These are phyloP conservation scores for Mariannaea sp. DNA, from an alignment of 2,329 filamentous ascomycete genomes.

Conservation along the genomic window DNA sequence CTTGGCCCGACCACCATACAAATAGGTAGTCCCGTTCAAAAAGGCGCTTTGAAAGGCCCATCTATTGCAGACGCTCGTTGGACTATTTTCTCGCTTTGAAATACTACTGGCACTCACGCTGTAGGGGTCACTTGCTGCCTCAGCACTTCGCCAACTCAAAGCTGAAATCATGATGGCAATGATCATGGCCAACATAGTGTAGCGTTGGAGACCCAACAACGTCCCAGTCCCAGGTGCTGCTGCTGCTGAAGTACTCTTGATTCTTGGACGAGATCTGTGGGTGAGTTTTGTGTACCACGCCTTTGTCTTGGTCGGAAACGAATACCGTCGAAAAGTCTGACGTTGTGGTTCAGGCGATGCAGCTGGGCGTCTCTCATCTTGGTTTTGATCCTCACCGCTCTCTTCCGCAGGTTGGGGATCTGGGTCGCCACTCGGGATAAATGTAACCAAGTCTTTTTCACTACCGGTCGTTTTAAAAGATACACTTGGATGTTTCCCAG, in stretches of 20 bases:
- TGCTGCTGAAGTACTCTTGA: constrained; percentile 50
- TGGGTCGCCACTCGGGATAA: constrained; percentile 29
- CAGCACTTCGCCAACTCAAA: constrained; percentile 48
- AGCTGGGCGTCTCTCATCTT: constrained; percentile 10
- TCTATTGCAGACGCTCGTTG: constrained; percentile 60
- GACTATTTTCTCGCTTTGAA: constrained; percentile 30
- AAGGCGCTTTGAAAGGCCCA: constrained; percentile 72
- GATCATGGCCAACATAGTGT: constrained; percentile 55
- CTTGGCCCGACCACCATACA: constrained; percentile 73
- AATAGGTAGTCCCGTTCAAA: constrained; percentile 76
- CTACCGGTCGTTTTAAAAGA: constrained; percentile 29
- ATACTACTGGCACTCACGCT: constrained; percentile 56
- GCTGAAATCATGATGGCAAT: constrained; percentile 57
- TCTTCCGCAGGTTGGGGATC: neutral
- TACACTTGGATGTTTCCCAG: constrained; percentile 22
- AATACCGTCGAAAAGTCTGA: constrained; percentile 22
- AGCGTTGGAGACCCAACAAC: constrained; percentile 49
- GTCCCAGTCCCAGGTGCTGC: constrained; percentile 49
- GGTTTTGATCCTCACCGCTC: constrained; percentile 9
- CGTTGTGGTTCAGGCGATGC: neutral
- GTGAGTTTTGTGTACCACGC: constrained; percentile 53
- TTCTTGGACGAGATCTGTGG: constrained; percentile 46
- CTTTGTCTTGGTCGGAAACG: constrained; percentile 30
- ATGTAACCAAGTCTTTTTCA: constrained; percentile 42
- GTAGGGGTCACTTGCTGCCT: constrained; percentile 45